Evolutionary conservation across 2,329 filamentous ascomycete species (phyloP).

Genomic region (Onygenales sp.): DNA sequence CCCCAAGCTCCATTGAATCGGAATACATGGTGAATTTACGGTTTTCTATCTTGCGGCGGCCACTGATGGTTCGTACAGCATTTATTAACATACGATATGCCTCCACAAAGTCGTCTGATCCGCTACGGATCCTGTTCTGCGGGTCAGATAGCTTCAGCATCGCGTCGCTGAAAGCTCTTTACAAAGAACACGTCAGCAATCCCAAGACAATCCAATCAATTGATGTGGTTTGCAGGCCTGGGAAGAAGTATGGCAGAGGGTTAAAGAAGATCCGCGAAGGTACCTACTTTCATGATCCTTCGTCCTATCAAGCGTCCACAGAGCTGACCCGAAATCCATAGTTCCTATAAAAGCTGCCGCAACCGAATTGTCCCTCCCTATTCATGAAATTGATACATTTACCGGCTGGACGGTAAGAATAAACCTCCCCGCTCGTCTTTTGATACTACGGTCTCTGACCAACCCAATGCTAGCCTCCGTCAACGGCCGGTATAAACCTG

Average conservation of each 20-base stretch:
- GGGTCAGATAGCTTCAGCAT: slow-evolving; percentile 89
- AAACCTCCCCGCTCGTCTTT: background rate
- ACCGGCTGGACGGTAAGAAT: slow-evolving; percentile 62
- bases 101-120: slow-evolving; percentile 33
- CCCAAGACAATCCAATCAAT: slow-evolving; percentile 59
- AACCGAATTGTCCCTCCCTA: slow-evolving; percentile 50
- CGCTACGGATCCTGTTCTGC: slow-evolving; percentile 82
- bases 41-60: slow-evolving; percentile 16
- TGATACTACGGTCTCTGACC: slow-evolving; percentile 11
- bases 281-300: slow-evolving; percentile 19
- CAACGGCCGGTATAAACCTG: slow-evolving; percentile 53
- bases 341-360: slow-evolving; percentile 66
- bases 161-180: slow-evolving; percentile 60
- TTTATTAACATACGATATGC: slow-evolving; percentile 14
- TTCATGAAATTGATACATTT: slow-evolving; percentile 75
- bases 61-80: slow-evolving; percentile 5
- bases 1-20: background rate
- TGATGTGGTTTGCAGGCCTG: slow-evolving; percentile 73
- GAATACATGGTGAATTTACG: slow-evolving; percentile 6
- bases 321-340: slow-evolving; percentile 24
- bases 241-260: slow-evolving; percentile 68
- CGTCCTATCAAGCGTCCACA: background rate
- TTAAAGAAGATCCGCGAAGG: slow-evolving; percentile 59
- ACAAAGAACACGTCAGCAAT: slow-evolving; percentile 47
- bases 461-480: slow-evolving; percentile 41